Evolutionary conservation across 306 rosid species (phyloP), one percentile per base, ranked within the genome.

Genomic region (Trifolium fragiferum): DNA sequence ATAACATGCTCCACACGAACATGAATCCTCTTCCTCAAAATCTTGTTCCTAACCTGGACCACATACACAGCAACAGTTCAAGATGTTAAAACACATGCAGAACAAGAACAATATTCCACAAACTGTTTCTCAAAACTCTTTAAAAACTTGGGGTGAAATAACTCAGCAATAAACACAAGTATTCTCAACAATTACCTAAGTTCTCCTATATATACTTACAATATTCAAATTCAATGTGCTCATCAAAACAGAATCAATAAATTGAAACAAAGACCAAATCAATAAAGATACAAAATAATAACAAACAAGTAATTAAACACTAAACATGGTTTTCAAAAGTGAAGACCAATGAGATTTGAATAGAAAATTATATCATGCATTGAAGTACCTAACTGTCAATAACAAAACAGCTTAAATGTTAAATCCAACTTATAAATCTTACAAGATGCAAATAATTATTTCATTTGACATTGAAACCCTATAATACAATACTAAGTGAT

Each of bases 1-100:
- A 72, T 85, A 21, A 91, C 98, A 32, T 94, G 98, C 93, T 94
- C 98, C 2, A 94, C 78, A 10, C 98, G 92, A 0, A 94, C 98
- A 53, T 94, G 98, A 70, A 94, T 91, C 65, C 98, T 84, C 91
- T 94, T 94, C 27, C 85, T 82, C 21, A 94, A 82, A 0, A 94
- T 94, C 16, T 92, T 76, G 69, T 94, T 91, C 0, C 98, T 89
- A 0, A 93, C 98, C 98, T 93, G 83, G 1, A 66, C 66, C 2
- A 46, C 21, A 66, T 0, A 30, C 13, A 65, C 6, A 46, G 2
- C 0, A 58, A 7, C 27, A 38, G 6, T 68, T 54, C 8, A 63
- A 19, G 14, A 74, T 13, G 23, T 15, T 16, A 5, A 5, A 18
- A 8, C 11, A 51, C 35, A 32, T 8, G 23, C 66, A 27, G 19